Conservation (phyloP, 2,329 filamentous ascomycete genomes). For the Cladosporium sp. region DNA sequence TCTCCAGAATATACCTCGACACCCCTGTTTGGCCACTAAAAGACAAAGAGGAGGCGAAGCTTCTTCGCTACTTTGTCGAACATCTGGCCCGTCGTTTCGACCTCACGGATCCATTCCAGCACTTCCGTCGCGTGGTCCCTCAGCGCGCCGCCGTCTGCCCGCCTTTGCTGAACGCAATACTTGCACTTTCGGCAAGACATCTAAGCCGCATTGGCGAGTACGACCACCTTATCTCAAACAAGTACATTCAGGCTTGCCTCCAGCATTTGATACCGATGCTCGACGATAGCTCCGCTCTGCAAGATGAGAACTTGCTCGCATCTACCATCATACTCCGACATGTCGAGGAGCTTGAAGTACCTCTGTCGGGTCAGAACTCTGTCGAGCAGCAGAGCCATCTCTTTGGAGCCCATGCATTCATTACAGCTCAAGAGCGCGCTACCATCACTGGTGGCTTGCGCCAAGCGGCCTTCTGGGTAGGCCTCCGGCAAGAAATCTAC, state of each 20-base stretch:
- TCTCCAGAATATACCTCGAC: constrained; percentile 33
- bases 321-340: constrained; percentile 59
- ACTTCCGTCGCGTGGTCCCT: constrained; percentile 58
- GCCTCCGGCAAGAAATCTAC: constrained; percentile 61
- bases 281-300: constrained; percentile 41
- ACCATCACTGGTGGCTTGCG: constrained; percentile 41
- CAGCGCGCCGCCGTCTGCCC: constrained; percentile 53
- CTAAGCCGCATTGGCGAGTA: constrained; percentile 52
- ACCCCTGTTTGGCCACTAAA: constrained; percentile 33
- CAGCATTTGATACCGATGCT: constrained; percentile 52
- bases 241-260: constrained; percentile 57
- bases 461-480: constrained; percentile 57
- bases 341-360: constrained; percentile 56
- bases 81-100: constrained; percentile 34
- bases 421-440: constrained; percentile 35
- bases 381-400: constrained; percentile 31
- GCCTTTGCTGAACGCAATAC: constrained; percentile 58
- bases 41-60: constrained; percentile 32
- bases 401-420: constrained; percentile 38
- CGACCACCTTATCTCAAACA: constrained; percentile 52
- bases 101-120: constrained; percentile 38
- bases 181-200: constrained; percentile 58
- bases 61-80: constrained; percentile 37
- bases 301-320: constrained; percentile 55
- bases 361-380: constrained; percentile 28